These are phyloP conservation scores for Fraxinus floribunda DNA, from an alignment of 305 asterid species.

Conservation along the genomic window DNA sequence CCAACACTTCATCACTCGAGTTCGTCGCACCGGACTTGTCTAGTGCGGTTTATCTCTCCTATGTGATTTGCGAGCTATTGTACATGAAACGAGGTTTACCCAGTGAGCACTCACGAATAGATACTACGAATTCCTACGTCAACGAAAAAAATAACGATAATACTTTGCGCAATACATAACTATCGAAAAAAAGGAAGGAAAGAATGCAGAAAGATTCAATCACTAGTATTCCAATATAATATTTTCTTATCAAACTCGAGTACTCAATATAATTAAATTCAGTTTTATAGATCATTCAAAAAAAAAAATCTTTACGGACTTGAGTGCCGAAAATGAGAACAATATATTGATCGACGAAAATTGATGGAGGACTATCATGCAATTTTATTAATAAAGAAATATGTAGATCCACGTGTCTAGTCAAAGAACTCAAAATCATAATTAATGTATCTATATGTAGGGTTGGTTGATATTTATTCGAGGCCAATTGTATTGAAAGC, in stretches of 20 bases:
- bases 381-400: neutral
- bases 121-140: too few relatives aligned
- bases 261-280: neutral
- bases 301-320: neutral
- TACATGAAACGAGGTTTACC: too few relatives aligned
- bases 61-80: too few relatives aligned
- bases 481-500: constrained; percentile 4
- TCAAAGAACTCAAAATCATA: neutral
- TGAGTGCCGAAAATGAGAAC: neutral
- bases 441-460: constrained; percentile 20
- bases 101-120: too few relatives aligned
- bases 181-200: neutral
- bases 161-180: too few relatives aligned
- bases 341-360: neutral
- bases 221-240: neutral
- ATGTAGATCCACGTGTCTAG: neutral
- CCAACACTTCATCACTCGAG: too few relatives aligned
- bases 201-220: neutral
- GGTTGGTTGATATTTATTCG: constrained; percentile 22
- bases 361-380: neutral
- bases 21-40: too few relatives aligned
- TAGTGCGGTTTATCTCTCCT: too few relatives aligned
- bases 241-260: neutral
- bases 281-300: neutral
- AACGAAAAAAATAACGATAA: too few relatives aligned